Evolutionary conservation across 2,329 filamentous ascomycete species (phyloP).

Genomic region (Fusarium clavum): DNA sequence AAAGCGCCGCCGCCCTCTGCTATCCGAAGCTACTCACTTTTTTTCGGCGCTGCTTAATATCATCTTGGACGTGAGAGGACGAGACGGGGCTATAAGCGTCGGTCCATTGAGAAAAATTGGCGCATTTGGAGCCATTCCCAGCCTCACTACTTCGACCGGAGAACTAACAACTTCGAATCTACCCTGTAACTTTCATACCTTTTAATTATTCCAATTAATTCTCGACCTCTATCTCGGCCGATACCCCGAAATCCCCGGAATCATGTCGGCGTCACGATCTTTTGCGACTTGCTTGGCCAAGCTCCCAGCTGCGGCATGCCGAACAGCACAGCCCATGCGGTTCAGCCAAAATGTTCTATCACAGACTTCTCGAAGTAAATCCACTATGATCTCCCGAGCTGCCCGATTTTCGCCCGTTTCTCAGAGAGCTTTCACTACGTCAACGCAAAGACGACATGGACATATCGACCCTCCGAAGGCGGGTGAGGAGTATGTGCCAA

Average conservation of each 20-base stretch:
- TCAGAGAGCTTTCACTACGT: constrained; percentile 72
- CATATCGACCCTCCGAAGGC: constrained; percentile 86
- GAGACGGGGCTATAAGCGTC: constrained; percentile 39
- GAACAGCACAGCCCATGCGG: constrained; percentile 46
- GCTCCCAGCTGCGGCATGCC: constrained; percentile 48
- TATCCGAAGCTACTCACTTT: constrained; percentile 47
- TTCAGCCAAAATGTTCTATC: constrained; percentile 26
- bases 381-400: constrained; percentile 18
- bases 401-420: constrained; percentile 35
- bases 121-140: constrained; percentile 27
- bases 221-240: constrained; percentile 14
- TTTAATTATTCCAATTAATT: constrained; percentile 8
- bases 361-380: constrained; percentile 39
- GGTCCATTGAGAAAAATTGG: constrained; percentile 47
- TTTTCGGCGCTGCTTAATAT: constrained; percentile 47
- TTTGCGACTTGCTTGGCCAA: constrained; percentile 50
- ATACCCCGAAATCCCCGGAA: constrained; percentile 32
- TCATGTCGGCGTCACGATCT: constrained; percentile 51
- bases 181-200: constrained; percentile 6
- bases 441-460: constrained; percentile 72
- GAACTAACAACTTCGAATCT: constrained; percentile 10
- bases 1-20: constrained; percentile 41
- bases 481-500: constrained; percentile 82
- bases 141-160: constrained; percentile 22
- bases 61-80: constrained; percentile 50